Percentiles rank a stretch among this genome's conserved stretches.
Conservation (phyloP, 2,329 filamentous ascomycete genomes). For the Ophiostoma tasmaniense region DNA sequence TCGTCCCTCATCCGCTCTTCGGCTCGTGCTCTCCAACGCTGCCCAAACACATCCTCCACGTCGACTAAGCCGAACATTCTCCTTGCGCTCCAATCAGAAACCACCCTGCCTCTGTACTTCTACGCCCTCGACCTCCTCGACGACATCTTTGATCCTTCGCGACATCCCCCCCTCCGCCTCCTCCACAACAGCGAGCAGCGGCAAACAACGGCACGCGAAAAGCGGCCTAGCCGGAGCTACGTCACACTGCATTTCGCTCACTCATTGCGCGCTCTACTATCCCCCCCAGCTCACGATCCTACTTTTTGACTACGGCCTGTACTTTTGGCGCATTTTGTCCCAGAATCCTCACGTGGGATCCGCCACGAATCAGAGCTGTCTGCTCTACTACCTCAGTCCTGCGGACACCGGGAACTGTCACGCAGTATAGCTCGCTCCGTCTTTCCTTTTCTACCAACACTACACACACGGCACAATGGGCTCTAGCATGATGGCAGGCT, state of each 20-base stretch:
- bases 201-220: neutral
- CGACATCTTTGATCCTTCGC: neutral
- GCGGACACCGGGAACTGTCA: neutral
- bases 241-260: neutral
- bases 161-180: neutral
- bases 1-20: neutral
- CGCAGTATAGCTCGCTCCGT: neutral
- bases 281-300: neutral
- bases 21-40: neutral
- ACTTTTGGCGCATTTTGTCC: neutral
- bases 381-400: neutral
- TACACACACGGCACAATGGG: slow-evolving; percentile 16
- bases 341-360: neutral
- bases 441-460: too few relatives aligned
- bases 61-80: neutral
- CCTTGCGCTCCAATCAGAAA: neutral
- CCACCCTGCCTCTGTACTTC: neutral
- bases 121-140: neutral
- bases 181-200: neutral
- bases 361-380: neutral
- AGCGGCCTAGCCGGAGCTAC: neutral
- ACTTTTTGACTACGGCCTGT: neutral
- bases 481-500: slow-evolving; percentile 14
- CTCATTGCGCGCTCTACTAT: neutral
- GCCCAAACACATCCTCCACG: neutral